These are phyloP conservation scores for Leishmania mexicana DNA, from an alignment of 208 protist genomes.

Conservation along the genomic window DNA sequence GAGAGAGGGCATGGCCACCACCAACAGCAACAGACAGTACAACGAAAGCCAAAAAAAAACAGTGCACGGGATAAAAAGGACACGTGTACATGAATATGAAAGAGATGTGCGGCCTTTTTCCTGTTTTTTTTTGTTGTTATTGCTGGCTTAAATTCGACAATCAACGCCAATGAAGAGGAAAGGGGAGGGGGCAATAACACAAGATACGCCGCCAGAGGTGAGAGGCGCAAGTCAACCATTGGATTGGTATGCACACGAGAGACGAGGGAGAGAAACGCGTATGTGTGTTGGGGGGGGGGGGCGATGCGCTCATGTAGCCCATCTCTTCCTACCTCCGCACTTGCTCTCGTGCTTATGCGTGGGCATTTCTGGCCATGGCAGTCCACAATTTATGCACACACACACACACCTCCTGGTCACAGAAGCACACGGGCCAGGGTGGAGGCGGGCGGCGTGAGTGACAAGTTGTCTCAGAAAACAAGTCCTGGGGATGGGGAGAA, in stretches of 20 bases:
- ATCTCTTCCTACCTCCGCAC: neutral
- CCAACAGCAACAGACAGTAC: neutral
- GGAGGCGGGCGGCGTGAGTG: neutral
- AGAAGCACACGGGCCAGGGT: neutral
- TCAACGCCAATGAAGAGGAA: too few relatives aligned
- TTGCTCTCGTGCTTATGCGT: neutral
- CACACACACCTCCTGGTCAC: neutral
- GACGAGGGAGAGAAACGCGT: neutral
- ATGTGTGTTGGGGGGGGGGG: too few relatives aligned
- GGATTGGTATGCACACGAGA: too few relatives aligned
- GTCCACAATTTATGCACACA: neutral
- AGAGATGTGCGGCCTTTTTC: too few relatives aligned
- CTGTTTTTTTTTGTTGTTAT: too few relatives aligned
- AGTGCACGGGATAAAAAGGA: neutral
- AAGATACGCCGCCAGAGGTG: too few relatives aligned
- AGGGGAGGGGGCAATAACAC: too few relatives aligned
- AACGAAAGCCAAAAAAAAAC: neutral
- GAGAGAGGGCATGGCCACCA: neutral
- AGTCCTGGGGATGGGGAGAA: neutral
- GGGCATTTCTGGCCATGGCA: neutral
- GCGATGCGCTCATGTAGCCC: neutral
- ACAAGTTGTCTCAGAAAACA: neutral
- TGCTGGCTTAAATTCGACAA: too few relatives aligned
- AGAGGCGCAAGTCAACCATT: too few relatives aligned
- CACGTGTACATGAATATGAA: too few relatives aligned